These are phyloP conservation scores for Trichoderma reesei DNA, from an alignment of 495 filamentous ascomycete genomes.

Conservation along the genomic window DNA sequence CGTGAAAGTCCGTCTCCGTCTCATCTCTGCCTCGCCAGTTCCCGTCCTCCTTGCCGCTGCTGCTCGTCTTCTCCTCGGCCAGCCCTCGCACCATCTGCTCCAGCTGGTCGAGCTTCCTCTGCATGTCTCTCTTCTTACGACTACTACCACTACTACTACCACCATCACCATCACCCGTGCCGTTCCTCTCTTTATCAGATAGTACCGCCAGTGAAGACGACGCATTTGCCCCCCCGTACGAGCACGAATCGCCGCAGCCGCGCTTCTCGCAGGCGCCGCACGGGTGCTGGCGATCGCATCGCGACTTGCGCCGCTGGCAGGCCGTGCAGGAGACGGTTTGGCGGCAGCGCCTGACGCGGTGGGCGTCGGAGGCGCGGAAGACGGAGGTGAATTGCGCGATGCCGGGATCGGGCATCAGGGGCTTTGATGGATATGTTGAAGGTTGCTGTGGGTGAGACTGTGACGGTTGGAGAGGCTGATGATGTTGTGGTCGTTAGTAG, in stretches of 20 bases:
- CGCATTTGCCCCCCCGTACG: slow-evolving; percentile 29
- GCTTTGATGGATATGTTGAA: neutral
- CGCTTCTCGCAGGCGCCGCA: slow-evolving; percentile 23
- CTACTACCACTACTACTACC: slow-evolving; percentile 16
- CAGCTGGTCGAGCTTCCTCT: slow-evolving; percentile 36
- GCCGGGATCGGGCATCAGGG: slow-evolving; percentile 6
- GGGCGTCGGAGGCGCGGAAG: slow-evolving; percentile 10
- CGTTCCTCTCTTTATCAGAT: no score
- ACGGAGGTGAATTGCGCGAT: slow-evolving; percentile 12
- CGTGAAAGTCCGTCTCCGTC: slow-evolving; percentile 31
- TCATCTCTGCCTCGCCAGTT: neutral
- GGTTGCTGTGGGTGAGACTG: neutral
- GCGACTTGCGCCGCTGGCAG: slow-evolving; percentile 11
- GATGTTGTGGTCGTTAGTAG: no score
- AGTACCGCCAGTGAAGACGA: slow-evolving; percentile 16
- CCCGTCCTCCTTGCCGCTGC: no score
- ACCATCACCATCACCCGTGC: slow-evolving; percentile 11
- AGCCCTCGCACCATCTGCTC: slow-evolving; percentile 39
- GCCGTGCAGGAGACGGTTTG: slow-evolving; percentile 12
- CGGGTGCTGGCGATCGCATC: slow-evolving; percentile 13
- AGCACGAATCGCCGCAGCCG: slow-evolving; percentile 30
- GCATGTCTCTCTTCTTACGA: slow-evolving; percentile 22
- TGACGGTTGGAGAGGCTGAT: neutral
- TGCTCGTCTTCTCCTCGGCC: slow-evolving; percentile 20
- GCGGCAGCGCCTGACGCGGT: slow-evolving; percentile 3